A percentile compares a stretch with the other conserved stretches of the same genome.
Evolutionary conservation across 2,329 filamentous ascomycete species (phyloP).

Genomic region (Corinectria fuckeliana): DNA sequence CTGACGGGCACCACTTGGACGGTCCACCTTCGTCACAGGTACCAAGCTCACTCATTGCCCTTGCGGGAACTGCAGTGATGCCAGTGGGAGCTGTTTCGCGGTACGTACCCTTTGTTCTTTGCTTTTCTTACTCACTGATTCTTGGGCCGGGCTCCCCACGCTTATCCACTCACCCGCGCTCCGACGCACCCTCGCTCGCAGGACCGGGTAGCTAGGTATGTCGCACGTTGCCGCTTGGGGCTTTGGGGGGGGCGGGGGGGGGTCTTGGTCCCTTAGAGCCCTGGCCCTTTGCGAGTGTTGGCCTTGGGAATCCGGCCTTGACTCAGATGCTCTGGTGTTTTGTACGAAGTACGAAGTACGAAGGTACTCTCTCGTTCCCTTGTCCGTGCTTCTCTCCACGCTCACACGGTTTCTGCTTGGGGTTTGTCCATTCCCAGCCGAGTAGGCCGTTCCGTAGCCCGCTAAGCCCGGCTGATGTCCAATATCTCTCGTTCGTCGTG

Average conservation of each 20-base stretch:
- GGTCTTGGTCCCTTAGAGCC: too few species aligned
- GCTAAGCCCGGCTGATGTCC: slow-evolving; percentile 28
- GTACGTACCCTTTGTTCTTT: neutral
- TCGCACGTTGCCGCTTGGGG: slow-evolving; percentile 34
- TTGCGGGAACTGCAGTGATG: neutral
- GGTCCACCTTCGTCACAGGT: slow-evolving; percentile 1
- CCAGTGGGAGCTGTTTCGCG: neutral
- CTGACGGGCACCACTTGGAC: neutral
- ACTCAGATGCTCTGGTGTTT: slow-evolving; percentile 3
- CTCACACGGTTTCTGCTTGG: slow-evolving; percentile 19
- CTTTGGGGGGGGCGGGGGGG: too few species aligned
- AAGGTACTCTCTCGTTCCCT: neutral
- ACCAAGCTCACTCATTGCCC: neutral
- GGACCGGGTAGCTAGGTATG: slow-evolving; percentile 17
- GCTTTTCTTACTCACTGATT: slow-evolving; percentile 5
- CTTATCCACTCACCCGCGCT: slow-evolving; percentile 18
- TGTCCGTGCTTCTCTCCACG: slow-evolving; percentile 15
- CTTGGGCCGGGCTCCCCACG: slow-evolving; percentile 17
- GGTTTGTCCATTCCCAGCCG: slow-evolving; percentile 15
- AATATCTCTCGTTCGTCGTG: slow-evolving; percentile 21
- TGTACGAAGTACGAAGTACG: neutral
- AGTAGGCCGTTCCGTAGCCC: slow-evolving; percentile 1
- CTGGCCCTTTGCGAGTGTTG: slow-evolving; percentile 1
- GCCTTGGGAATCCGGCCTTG: slow-evolving; percentile 11
- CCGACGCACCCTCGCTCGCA: slow-evolving; percentile 21